Evolutionary conservation across 495 filamentous ascomycete species (phyloP).

Genomic region (Aspergillus carlsbadensis): DNA sequence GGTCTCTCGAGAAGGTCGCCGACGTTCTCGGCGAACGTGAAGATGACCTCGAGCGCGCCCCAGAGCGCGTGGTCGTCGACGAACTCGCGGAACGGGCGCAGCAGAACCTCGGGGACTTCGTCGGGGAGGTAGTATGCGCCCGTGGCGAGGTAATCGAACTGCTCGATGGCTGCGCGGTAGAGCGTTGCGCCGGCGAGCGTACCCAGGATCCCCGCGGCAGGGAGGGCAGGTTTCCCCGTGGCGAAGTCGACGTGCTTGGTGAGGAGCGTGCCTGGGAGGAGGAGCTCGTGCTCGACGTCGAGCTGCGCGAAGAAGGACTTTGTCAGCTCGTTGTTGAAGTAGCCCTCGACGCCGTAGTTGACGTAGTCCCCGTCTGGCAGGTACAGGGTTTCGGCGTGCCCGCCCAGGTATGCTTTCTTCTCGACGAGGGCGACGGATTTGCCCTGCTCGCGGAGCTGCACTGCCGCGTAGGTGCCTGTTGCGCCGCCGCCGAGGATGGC

Average conservation of each 20-base stretch:
- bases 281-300: slow-evolving; percentile 23
- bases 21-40: slow-evolving; percentile 30
- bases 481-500: slow-evolving; percentile 49
- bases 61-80: slow-evolving; percentile 43
- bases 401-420: slow-evolving; percentile 32
- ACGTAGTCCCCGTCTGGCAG: slow-evolving; percentile 28
- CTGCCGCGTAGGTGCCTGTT: slow-evolving; percentile 48
- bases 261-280: slow-evolving; percentile 19
- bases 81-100: slow-evolving; percentile 46
- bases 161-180: slow-evolving; percentile 34
- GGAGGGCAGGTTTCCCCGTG: slow-evolving; percentile 27
- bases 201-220: slow-evolving; percentile 17
- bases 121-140: slow-evolving; percentile 39
- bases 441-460: slow-evolving; percentile 40
- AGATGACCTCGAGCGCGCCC: slow-evolving; percentile 29
- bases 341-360: slow-evolving; percentile 43
- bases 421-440: slow-evolving; percentile 45
- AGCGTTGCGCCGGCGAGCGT: slow-evolving; percentile 31
- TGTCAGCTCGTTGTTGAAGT: slow-evolving; percentile 34
- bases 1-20: slow-evolving; percentile 38
- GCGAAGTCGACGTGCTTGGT: slow-evolving; percentile 40
- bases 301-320: slow-evolving; percentile 44
- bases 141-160: slow-evolving; percentile 33
- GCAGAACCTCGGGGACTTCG: slow-evolving; percentile 42
- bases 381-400: slow-evolving; percentile 44